Conservation (phyloP, 148 eudicot genomes). For the Rhododendron simsii region DNA sequence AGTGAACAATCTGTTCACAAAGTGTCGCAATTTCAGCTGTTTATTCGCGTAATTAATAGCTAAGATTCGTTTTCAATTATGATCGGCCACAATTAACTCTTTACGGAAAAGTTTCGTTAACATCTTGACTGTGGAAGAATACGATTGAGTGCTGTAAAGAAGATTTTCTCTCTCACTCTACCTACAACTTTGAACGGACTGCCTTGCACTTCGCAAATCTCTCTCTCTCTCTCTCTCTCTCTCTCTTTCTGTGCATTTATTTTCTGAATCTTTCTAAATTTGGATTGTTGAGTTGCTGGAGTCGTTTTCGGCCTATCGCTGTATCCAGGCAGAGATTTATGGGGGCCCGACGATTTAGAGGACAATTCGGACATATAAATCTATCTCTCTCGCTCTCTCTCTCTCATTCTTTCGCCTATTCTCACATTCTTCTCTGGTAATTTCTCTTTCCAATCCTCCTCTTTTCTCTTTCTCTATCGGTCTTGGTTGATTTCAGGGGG, state of each 20-base stretch:
- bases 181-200: conserved; percentile 12
- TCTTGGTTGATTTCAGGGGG: not conserved
- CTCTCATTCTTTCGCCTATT: conserved; percentile 11
- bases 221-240: conserved; percentile 2
- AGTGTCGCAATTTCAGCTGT: too few species aligned
- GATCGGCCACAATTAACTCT: too few species aligned
- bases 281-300: not conserved
- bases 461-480: not conserved
- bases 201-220: conserved; percentile 23
- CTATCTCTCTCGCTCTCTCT: not conserved
- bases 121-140: too few species aligned
- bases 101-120: too few species aligned
- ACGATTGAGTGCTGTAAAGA: too few species aligned
- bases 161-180: not conserved
- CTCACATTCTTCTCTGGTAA: conserved; percentile 28
- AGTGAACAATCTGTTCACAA: too few species aligned
- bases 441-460: not conserved
- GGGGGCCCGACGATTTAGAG: conserved; percentile 10
- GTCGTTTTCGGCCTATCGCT: not conserved
- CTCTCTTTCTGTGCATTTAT: not conserved
- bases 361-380: conserved; percentile 9
- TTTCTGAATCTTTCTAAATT: not conserved
- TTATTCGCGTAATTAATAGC: too few species aligned
- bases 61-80: too few species aligned
- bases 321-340: not conserved